phyloP scores from a whole-genome alignment of 805 yeast genomes.

The Candida michaelii region DNA sequence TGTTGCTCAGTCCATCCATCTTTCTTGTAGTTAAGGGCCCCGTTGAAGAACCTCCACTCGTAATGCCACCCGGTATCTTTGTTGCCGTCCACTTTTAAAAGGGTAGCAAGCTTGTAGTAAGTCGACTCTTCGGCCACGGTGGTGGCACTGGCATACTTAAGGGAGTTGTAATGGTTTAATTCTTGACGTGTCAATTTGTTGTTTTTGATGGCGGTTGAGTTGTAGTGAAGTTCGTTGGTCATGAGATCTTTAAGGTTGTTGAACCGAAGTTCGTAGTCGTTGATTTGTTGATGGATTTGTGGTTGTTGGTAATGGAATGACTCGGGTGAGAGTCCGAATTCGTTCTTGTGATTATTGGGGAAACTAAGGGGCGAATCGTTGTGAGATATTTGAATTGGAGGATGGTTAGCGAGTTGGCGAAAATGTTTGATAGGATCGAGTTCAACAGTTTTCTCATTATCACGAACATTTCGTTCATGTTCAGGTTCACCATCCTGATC shows the following conservation, averaged over 20 bases:
- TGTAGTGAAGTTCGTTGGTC: slow-evolving; percentile 18
- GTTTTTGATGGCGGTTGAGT: slow-evolving; percentile 3
- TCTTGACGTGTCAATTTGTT: slow-evolving; percentile 21
- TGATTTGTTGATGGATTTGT: slow-evolving; percentile 26
- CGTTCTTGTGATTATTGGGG: slow-evolving; percentile 25
- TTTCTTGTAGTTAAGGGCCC: slow-evolving; percentile 47
- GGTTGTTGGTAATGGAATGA: slow-evolving; percentile 27
- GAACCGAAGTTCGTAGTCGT: slow-evolving; percentile 30
- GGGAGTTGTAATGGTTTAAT: slow-evolving; percentile 23
- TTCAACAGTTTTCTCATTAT: slow-evolving; percentile 8
- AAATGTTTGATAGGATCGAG: slow-evolving; percentile 36
- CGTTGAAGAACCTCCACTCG: slow-evolving; percentile 62
- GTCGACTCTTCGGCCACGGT: slow-evolving; percentile 27
- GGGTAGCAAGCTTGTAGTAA: slow-evolving; percentile 37
- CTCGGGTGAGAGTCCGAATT: slow-evolving; percentile 21
- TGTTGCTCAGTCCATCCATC: slow-evolving; percentile 30
- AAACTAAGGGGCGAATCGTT: no score
- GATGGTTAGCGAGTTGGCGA: no score
- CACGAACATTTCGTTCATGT: not conserved
- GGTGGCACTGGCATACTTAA: slow-evolving; percentile 25
- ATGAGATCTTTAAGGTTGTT: slow-evolving; percentile 16
- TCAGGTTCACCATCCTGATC: no score
- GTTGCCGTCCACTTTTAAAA: slow-evolving; percentile 24
- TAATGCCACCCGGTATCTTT: slow-evolving; percentile 54
- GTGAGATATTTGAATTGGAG: no score